phyloP scores from a whole-genome alignment of 1,284 basidiomycete genomes.

The Irpex sp. region DNA sequence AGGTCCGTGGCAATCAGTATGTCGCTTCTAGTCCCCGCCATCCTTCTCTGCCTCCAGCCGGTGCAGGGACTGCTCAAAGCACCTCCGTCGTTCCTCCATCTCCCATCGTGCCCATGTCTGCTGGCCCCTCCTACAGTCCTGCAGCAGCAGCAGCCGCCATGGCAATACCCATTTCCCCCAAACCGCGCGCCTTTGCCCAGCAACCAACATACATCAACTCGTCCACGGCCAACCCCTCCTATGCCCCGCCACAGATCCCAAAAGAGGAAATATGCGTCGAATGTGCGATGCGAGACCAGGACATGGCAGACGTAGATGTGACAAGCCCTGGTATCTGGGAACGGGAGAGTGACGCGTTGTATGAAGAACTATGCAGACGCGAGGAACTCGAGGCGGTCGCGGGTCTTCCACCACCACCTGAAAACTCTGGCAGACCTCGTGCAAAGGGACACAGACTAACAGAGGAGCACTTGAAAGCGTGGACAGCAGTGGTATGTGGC shows the following conservation, averaged over 20 bases:
- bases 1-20: constrained; percentile 22
- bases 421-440: constrained; percentile 53
- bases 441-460: constrained; percentile 69
- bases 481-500: constrained; percentile 77
- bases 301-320: constrained; percentile 96
- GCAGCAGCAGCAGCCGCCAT: constrained; percentile 25
- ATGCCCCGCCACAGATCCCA: constrained; percentile 45
- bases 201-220: constrained; percentile 75
- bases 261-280: constrained; percentile 91
- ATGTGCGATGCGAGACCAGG: constrained; percentile 98
- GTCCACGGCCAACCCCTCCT: constrained; percentile 50
- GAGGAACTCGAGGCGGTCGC: constrained; percentile 68
- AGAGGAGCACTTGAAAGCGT: constrained; percentile 81
- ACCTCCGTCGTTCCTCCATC: constrained; percentile 19
- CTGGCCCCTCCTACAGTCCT: constrained; percentile 49
- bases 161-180: constrained; percentile 55
- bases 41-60: constrained; percentile 37
- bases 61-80: constrained; percentile 34
- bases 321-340: constrained; percentile 88
- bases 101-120: constrained; percentile 48
- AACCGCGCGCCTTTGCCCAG: constrained; percentile 63
- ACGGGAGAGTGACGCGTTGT: constrained; percentile 81
- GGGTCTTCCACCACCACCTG: constrained; percentile 38
- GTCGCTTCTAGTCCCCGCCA: constrained; percentile 43
- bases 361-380: constrained; percentile 72